Conservation (phyloP, 495 filamentous ascomycete genomes). For the Chaetomium cochliodes region DNA sequence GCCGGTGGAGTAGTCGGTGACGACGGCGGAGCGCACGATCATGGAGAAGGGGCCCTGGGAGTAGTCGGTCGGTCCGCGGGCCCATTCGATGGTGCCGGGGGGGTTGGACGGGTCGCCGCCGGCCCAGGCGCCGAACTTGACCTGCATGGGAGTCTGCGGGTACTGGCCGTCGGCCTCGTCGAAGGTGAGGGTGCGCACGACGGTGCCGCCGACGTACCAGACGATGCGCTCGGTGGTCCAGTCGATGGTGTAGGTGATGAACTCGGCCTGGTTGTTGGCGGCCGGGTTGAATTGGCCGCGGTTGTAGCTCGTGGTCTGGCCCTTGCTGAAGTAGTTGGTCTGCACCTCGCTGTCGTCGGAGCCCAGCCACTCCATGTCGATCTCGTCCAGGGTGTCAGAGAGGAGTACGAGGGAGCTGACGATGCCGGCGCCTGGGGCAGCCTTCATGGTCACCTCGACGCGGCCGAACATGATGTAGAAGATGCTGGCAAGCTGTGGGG, state of each 20-base stretch:
- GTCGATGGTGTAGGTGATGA: constrained; percentile 86
- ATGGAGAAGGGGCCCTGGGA: constrained; percentile 78
- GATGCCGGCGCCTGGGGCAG: constrained; percentile 68
- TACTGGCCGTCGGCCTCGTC: constrained; percentile 65
- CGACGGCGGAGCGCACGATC: constrained; percentile 70
- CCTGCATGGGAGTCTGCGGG: constrained; percentile 86
- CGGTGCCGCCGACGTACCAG: constrained; percentile 75
- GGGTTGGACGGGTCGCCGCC: constrained; percentile 75
- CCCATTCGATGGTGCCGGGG: constrained; percentile 81
- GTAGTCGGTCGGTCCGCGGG: constrained; percentile 78
- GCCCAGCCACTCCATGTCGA: constrained; percentile 86
- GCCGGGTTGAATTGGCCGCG: constrained; percentile 70
- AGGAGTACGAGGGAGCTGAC: constrained; percentile 83
- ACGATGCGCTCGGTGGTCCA: constrained; percentile 76
- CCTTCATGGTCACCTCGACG: constrained; percentile 68
- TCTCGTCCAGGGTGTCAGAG: constrained; percentile 90
- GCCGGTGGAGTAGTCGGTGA: constrained; percentile 90
- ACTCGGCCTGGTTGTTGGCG: constrained; percentile 60
- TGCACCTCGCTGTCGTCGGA: constrained; percentile 65
- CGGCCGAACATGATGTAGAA: constrained; percentile 87
- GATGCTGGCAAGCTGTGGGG: constrained; percentile 71
- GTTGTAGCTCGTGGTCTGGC: constrained; percentile 68
- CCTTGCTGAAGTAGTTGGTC: constrained; percentile 94
- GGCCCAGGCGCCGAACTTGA: constrained; percentile 84
- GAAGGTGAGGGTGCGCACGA: constrained; percentile 64